phyloP scores from a whole-genome alignment of 495 filamentous ascomycete species.

The Penicillium macrosclerotiorum region DNA sequence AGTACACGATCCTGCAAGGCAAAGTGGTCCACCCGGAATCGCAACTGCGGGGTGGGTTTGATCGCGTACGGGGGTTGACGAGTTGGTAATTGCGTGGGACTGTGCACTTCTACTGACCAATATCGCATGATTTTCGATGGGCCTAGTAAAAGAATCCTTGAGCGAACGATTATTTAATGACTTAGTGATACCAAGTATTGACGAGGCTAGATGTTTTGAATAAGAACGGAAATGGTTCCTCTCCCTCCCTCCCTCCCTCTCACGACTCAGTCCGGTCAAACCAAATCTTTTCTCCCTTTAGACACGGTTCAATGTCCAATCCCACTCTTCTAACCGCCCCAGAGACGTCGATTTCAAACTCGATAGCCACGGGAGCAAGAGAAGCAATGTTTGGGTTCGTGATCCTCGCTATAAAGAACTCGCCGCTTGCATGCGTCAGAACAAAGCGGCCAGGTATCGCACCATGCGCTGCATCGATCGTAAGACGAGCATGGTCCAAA shows the following conservation, averaged over 20 bases:
- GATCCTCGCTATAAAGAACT: slow-evolving; percentile 18
- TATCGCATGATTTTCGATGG: too few species aligned
- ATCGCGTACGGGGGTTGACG: slow-evolving; percentile 68
- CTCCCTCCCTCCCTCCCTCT: too few species aligned
- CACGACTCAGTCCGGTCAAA: slow-evolving; percentile 16
- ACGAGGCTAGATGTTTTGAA: too few species aligned
- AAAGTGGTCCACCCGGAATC: slow-evolving; percentile 87
- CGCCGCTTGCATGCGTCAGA: slow-evolving; percentile 12
- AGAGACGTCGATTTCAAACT: slow-evolving; percentile 36
- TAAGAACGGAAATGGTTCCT: too few species aligned
- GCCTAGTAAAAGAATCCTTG: too few species aligned
- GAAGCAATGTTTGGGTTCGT: neutral
- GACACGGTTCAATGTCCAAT: slow-evolving; percentile 23
- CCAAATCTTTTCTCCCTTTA: slow-evolving; percentile 32
- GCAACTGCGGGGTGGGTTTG: slow-evolving; percentile 88
- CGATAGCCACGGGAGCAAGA: slow-evolving; percentile 15
- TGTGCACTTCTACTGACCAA: too few species aligned
- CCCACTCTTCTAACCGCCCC: slow-evolving; percentile 32
- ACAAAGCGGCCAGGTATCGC: neutral
- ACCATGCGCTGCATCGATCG: slow-evolving; percentile 5
- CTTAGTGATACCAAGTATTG: too few species aligned
- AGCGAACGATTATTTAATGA: too few species aligned
- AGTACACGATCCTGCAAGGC: slow-evolving; percentile 84
- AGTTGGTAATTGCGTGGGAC: slow-evolving; percentile 95
- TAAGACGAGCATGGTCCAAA: neutral